phyloP scores from a whole-genome alignment of 345 rosid species.

The Heritiera littoralis region DNA sequence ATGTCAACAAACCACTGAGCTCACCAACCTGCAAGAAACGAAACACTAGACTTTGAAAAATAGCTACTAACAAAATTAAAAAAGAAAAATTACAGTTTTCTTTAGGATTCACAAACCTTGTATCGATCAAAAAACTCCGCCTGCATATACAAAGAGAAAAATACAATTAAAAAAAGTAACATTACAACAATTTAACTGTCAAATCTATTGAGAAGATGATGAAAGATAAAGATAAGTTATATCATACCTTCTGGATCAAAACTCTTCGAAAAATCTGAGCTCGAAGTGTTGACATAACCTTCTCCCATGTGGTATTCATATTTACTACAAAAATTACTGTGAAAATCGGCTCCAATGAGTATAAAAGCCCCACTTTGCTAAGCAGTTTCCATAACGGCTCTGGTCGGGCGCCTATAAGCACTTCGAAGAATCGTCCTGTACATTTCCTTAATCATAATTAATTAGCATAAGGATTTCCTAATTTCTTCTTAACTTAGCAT shows the following conservation, averaged over 20 bases:
- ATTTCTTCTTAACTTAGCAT: conserved; percentile 7
- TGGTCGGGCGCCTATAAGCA: conserved; percentile 67
- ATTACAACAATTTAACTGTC: conserved; percentile 3
- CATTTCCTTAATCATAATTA: conserved; percentile 9
- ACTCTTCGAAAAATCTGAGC: conserved; percentile 80
- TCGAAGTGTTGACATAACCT: conserved; percentile 75
- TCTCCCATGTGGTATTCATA: conserved; percentile 78
- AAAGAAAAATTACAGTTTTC: not conserved
- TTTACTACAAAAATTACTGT: conserved; percentile 78
- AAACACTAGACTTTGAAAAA: conserved; percentile 4
- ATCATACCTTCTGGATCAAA: conserved; percentile 76
- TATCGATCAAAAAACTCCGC: conserved; percentile 84
- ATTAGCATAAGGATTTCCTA: conserved; percentile 1
- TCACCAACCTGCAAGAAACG: conserved; percentile 71
- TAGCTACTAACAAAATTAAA: not conserved
- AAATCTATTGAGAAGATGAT: not conserved
- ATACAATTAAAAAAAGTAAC: not conserved
- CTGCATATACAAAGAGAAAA: conserved; percentile 40
- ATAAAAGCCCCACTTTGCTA: conserved; percentile 67
- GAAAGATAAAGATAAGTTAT: not conserved
- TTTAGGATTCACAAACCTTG: conserved; percentile 53
- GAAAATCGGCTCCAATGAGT: conserved; percentile 76
- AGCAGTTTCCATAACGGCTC: conserved; percentile 82
- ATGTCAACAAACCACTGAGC: conserved; percentile 75
- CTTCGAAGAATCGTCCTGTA: conserved; percentile 82